Base-by-base conservation (phyloP, 495 filamentous ascomycete genomes). In the Aspergillus nanangensis region DNA sequence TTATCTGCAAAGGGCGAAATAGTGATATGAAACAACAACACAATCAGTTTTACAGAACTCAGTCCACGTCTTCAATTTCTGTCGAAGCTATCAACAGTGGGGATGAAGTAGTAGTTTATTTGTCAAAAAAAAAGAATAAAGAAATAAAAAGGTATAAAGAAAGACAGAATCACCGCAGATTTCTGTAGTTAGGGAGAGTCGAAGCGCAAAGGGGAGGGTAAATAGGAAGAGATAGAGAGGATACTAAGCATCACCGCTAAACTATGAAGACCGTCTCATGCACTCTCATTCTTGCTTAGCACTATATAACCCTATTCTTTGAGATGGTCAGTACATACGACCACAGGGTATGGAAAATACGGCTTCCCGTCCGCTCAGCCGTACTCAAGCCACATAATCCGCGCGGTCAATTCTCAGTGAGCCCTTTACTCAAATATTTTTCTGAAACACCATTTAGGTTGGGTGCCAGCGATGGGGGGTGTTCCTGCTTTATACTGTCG, bases 351-450 rank as follows among this genome's bases (percentile, higher is more conserved):
- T 70, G 68, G 68, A 70, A 50, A 71, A 71, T 62, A 71, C 63
- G 66, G 66, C 67, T 70, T 71, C 62, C 67, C 65, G 65, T 69
- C 66, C 66, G 65, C 66, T 68, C 63, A 70, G 68, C 66, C 68
- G 68, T 71, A 71, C 69, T 68, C 63, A 71, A 70, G 62, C 69
- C 66, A 71, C 67, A 71, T n/a, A n/a, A n/a, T n/a, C n/a, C n/a
- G n/a, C n/a, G n/a, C n/a, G n/a, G n/a, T n/a, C n/a, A n/a, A n/a
- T n/a, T n/a, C n/a, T n/a, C n/a, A n/a, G n/a, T n/a, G n/a, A n/a
- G n/a, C n/a, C n/a, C n/a, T n/a, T n/a, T n/a, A n/a, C n/a, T n/a
- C n/a, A n/a, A n/a, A n/a, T n/a, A n/a, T n/a, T n/a, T n/a, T n/a
- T n/a, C n/a, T n/a, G n/a, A n/a, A n/a, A n/a, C n/a, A n/a, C n/a